A percentile compares a stretch with the other conserved stretches of the same genome.
phyloP scores from a whole-genome alignment of 1,139 yeast species.

The Blastobotrys petasosporus region DNA sequence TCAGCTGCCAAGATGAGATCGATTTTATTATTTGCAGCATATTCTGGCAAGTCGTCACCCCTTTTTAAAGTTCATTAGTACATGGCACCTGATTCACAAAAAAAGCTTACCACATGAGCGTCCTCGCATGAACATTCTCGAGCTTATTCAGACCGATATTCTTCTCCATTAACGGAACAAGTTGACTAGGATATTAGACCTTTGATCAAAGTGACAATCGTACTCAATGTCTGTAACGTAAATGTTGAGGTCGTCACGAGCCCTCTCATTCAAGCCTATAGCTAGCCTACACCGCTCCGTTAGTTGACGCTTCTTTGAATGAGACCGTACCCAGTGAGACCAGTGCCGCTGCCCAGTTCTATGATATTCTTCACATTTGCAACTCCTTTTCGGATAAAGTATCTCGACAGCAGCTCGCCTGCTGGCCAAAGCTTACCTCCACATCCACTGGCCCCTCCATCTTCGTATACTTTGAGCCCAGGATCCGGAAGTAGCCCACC shows the following conservation, averaged over 20 bases:
- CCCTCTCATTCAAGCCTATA: conserved; percentile 30
- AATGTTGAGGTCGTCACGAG: conserved; percentile 32
- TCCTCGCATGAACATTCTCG: conserved; percentile 37
- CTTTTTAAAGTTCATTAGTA: conserved; percentile 12
- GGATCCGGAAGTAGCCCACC: conserved; percentile 38
- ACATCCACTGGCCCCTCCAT: conserved; percentile 53
- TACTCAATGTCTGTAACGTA: conserved; percentile 40
- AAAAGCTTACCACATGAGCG: conserved; percentile 39
- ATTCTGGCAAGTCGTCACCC: conserved; percentile 41
- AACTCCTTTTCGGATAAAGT: conserved; percentile 34
- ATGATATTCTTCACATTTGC: conserved; percentile 33
- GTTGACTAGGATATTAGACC: conserved; percentile 22
- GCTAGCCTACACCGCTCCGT: conserved; percentile 27
- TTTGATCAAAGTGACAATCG: conserved; percentile 10
- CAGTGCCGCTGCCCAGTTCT: conserved; percentile 54
- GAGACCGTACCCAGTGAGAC: conserved; percentile 42
- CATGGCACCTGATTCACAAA: neutral
- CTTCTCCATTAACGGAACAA: conserved; percentile 43
- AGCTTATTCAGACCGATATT: conserved; percentile 41
- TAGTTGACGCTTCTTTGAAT: conserved; percentile 3
- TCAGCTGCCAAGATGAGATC: conserved; percentile 52
- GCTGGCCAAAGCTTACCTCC: conserved; percentile 60
- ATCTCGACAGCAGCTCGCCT: conserved; percentile 47
- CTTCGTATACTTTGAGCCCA: conserved; percentile 42
- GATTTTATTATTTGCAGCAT: conserved; percentile 30